A percentile compares a stretch with the other conserved stretches of the same genome.
phyloP scores from a whole-genome alignment of 2,329 filamentous ascomycete species.

The Hypoxylon sp. region DNA sequence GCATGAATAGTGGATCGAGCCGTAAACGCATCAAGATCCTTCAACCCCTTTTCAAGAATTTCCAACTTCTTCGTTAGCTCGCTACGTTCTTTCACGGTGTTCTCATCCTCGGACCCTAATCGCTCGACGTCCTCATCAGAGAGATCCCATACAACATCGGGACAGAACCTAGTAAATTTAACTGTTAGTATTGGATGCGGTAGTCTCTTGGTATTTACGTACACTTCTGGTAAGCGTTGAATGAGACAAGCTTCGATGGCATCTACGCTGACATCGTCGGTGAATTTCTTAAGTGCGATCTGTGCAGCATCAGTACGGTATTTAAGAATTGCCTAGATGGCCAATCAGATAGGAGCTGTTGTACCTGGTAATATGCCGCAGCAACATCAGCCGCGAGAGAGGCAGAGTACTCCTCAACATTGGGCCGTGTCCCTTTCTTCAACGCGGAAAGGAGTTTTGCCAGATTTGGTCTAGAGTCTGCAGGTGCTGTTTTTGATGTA shows the following conservation, averaged over 20 bases:
- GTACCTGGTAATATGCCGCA: conserved; percentile 49
- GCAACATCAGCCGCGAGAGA: conserved; percentile 48
- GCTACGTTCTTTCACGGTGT: conserved; percentile 42
- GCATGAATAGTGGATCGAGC: conserved; percentile 40
- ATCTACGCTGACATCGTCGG: conserved; percentile 50
- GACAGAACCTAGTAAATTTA: conserved; percentile 40
- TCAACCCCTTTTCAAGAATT: conserved; percentile 47
- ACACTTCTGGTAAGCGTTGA: conserved; percentile 50
- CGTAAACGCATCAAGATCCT: conserved; percentile 49
- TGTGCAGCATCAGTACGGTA: conserved; percentile 29
- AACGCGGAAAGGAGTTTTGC: conserved; percentile 18
- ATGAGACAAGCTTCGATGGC: conserved; percentile 50
- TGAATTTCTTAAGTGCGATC: conserved; percentile 52
- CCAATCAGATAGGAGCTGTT: background rate
- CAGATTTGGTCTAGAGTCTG: background rate
- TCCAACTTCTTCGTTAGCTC: conserved; percentile 45
- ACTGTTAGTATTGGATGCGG: background rate
- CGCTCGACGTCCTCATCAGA: conserved; percentile 44
- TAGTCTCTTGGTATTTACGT: conserved; percentile 18
- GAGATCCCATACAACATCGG: conserved; percentile 50
- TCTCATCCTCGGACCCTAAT: conserved; percentile 49
- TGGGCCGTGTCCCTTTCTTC: conserved; percentile 38
- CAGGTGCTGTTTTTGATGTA: conserved; percentile 14
- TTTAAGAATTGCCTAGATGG: background rate
- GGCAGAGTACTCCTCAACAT: conserved; percentile 47